These are phyloP conservation scores for Paxillus ammoniavirescens DNA, from an alignment of 768 basidiomycete genomes.

Conservation along the genomic window DNA sequence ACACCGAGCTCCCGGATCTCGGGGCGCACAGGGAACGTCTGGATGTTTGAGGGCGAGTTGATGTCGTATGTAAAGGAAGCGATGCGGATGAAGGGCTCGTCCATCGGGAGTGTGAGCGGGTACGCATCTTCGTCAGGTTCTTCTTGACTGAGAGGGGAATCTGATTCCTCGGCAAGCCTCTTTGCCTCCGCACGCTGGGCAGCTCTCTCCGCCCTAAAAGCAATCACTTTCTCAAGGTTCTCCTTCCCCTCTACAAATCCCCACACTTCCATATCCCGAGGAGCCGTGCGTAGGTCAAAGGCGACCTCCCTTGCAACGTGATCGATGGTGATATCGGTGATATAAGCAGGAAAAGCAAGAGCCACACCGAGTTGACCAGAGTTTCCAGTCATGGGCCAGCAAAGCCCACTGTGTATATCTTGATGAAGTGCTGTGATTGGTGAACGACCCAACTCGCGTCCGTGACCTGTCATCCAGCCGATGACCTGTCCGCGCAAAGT, in stretches of 20 bases:
- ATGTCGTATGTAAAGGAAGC: constrained; percentile 67
- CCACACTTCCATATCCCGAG: constrained; percentile 89
- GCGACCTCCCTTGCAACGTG: constrained; percentile 84
- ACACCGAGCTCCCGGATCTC: constrained; percentile 69
- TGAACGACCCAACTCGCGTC: constrained; percentile 67
- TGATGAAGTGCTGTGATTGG: constrained; percentile 89
- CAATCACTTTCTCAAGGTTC: constrained; percentile 58
- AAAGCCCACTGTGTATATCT: constrained; percentile 78
- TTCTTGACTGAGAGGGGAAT: constrained; percentile 12
- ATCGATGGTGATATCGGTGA: constrained; percentile 77
- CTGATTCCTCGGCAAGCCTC: constrained; percentile 33
- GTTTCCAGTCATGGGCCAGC: constrained; percentile 88
- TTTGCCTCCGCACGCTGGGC: constrained; percentile 32
- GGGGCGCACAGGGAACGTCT: constrained; percentile 74
- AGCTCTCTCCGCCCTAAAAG: constrained; percentile 50
- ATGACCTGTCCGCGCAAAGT: constrained; percentile 48
- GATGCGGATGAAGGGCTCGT: constrained; percentile 58
- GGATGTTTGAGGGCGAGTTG: constrained; percentile 54
- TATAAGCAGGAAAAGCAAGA: constrained; percentile 58
- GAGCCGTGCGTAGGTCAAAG: constrained; percentile 77
- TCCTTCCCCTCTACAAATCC: constrained; percentile 79
- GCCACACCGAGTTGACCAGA: constrained; percentile 81
- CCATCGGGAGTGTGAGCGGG: constrained; percentile 47
- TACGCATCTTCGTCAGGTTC: constrained; percentile 37
- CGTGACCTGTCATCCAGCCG: constrained; percentile 59